Conservation (phyloP, 768 basidiomycete species). For the Calocybe cyanea region DNA sequence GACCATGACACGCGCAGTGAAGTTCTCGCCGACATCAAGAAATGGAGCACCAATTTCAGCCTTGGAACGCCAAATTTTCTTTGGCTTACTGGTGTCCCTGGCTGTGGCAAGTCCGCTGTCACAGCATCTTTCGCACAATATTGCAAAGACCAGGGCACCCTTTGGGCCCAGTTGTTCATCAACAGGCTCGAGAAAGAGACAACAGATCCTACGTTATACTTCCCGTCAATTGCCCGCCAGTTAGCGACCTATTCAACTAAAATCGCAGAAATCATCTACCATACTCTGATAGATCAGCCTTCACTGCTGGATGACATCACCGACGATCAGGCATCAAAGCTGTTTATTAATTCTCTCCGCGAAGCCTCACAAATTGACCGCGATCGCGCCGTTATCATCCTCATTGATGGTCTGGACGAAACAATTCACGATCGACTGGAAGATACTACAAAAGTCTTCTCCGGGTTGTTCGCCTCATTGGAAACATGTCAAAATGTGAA, state of each 20-base stretch:
- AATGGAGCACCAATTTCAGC: constrained; percentile 9
- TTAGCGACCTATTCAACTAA: constrained; percentile 5
- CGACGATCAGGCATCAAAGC: constrained; percentile 8
- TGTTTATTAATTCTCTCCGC: constrained; percentile 11
- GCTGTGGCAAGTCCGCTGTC: constrained; percentile 17
- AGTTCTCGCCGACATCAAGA: constrained; percentile 10
- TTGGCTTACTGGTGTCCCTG: constrained; percentile 17
- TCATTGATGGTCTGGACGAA: constrained; percentile 18
- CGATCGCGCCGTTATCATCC: constrained; percentile 10
- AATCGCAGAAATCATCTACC: constrained; percentile 5
- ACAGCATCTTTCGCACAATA: constrained; percentile 14
- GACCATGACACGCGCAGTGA: constrained; percentile 13
- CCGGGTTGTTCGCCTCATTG: constrained; percentile 5
- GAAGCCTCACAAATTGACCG: constrained; percentile 4
- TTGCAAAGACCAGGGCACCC: constrained; percentile 14
- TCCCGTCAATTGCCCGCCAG: no score
- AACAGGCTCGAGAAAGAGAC: constrained; percentile 12
- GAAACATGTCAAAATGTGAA: constrained; percentile 7
- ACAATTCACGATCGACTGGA: constrained; percentile 7
- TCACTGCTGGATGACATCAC: constrained; percentile 10
- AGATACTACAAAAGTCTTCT: constrained; percentile 9
- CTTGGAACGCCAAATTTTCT: constrained; percentile 12
- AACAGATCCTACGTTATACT: constrained; percentile 13
- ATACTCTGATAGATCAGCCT: constrained; percentile 8
- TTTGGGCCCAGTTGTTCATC: no score